phyloP scores from a whole-genome alignment of 306 rosid species.

The Trifolium fragiferum region DNA sequence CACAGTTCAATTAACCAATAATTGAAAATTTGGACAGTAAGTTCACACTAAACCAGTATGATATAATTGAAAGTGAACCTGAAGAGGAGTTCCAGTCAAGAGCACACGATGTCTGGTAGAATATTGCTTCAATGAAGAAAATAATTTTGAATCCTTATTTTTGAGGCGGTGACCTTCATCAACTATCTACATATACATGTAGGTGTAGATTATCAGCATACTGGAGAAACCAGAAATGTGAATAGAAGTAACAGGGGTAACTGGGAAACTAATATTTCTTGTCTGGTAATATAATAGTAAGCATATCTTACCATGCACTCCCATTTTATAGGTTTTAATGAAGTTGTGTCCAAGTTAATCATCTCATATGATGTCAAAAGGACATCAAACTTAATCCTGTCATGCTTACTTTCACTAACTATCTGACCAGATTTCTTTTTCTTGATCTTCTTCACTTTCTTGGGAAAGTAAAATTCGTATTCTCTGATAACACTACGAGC shows the following conservation, averaged over 20 bases:
- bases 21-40: neutral
- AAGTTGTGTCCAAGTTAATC: conserved; percentile 81
- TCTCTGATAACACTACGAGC: conserved; percentile 88
- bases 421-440: conserved; percentile 81
- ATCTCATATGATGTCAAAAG: conserved; percentile 97
- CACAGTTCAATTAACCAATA: conserved; percentile 10
- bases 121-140: conserved; percentile 92
- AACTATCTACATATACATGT: conserved; percentile 65
- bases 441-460: conserved; percentile 83
- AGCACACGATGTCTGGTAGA: conserved; percentile 80
- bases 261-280: conserved; percentile 17
- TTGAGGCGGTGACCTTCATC: conserved; percentile 99
- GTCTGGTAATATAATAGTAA: conserved; percentile 10
- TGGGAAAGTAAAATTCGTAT: conserved; percentile 89
- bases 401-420: conserved; percentile 85
- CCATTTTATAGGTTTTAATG: conserved; percentile 91
- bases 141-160: conserved; percentile 95
- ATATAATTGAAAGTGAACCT: conserved; percentile 61
- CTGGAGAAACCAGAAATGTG: conserved; percentile 39
- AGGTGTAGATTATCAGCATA: conserved; percentile 41
- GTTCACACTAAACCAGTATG: conserved; percentile 31
- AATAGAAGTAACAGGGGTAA: conserved; percentile 28
- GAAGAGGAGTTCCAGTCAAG: conserved; percentile 99
- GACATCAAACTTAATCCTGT: conserved; percentile 95
- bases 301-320: conserved; percentile 77